These are phyloP conservation scores for Phytophthora kernoviae DNA, from an alignment of 352 stramenopile genomes.

Conservation along the genomic window DNA sequence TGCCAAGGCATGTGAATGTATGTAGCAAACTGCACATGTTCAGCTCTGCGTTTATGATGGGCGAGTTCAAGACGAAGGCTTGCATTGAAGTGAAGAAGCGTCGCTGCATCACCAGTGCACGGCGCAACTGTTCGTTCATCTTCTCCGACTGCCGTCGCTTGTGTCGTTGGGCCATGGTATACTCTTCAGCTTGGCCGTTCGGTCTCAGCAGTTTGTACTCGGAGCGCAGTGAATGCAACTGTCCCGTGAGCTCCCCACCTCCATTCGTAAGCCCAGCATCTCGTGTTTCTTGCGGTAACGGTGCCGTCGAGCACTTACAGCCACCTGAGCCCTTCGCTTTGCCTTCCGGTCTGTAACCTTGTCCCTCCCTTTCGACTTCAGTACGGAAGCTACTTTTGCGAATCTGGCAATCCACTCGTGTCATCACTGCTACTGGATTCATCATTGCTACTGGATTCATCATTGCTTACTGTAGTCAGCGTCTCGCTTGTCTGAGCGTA, in stretches of 20 bases:
- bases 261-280: slow-evolving; percentile 41
- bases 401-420: slow-evolving; percentile 6
- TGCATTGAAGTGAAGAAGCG: slow-evolving; percentile 50
- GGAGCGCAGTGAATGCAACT: slow-evolving; percentile 38
- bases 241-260: slow-evolving; percentile 38
- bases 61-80: slow-evolving; percentile 30
- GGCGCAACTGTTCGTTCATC: slow-evolving; percentile 55
- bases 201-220: slow-evolving; percentile 35
- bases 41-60: slow-evolving; percentile 35
- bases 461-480: not conserved
- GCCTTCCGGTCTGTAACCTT: slow-evolving; percentile 19
- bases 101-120: slow-evolving; percentile 52
- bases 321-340: slow-evolving; percentile 26
- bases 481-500: not conserved
- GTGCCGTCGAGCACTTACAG: slow-evolving; percentile 26
- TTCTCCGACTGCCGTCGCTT: slow-evolving; percentile 38
- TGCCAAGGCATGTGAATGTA: slow-evolving; percentile 59
- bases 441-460: slow-evolving; percentile 17
- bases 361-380: not conserved
- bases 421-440: slow-evolving; percentile 23
- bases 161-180: slow-evolving; percentile 32
- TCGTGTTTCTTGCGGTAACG: slow-evolving; percentile 49
- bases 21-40: slow-evolving; percentile 62
- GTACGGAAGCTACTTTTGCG: not conserved
- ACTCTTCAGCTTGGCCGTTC: slow-evolving; percentile 36